phyloP scores from a whole-genome alignment of 257 asterid genomes.

The Solanum sejunctum region DNA sequence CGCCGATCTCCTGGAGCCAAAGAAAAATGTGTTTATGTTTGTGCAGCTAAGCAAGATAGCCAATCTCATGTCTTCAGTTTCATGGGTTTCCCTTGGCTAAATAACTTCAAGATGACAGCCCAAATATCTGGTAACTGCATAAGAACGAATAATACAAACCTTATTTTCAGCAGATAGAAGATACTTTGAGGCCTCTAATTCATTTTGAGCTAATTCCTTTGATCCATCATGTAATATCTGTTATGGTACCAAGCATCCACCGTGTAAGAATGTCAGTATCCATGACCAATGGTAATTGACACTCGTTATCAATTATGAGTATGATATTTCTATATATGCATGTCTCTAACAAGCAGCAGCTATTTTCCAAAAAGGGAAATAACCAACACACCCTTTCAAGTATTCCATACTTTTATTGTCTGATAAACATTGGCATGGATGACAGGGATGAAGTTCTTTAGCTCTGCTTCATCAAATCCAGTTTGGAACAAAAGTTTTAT shows the following conservation, averaged over 20 bases:
- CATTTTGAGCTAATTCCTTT: constrained; percentile 66
- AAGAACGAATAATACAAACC: constrained; percentile 34
- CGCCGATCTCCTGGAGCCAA: constrained; percentile 65
- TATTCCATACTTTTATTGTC: constrained; percentile 95
- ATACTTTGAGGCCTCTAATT: constrained; percentile 54
- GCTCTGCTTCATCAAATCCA: constrained; percentile 93
- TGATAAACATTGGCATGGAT: constrained; percentile 98
- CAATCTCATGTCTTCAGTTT: background rate
- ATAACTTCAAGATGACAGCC: background rate
- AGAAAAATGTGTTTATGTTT: background rate
- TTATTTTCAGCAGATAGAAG: constrained; percentile 55
- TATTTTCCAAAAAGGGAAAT: constrained; percentile 33
- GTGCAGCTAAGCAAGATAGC: background rate
- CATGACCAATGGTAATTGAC: background rate
- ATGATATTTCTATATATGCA: background rate
- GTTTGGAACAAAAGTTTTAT: constrained; percentile 92
- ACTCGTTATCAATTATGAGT: background rate
- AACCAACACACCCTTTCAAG: constrained; percentile 80
- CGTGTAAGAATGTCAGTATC: background rate
- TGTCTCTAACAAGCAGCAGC: constrained; percentile 22
- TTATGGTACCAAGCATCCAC: background rate
- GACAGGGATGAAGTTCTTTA: constrained; percentile 81
- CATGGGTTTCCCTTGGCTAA: background rate
- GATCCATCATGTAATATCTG: constrained; percentile 90
- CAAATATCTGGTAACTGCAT: background rate